phyloP scores from a whole-genome alignment of 768 basidiomycete species.

The Auriscalpium vulgare region DNA sequence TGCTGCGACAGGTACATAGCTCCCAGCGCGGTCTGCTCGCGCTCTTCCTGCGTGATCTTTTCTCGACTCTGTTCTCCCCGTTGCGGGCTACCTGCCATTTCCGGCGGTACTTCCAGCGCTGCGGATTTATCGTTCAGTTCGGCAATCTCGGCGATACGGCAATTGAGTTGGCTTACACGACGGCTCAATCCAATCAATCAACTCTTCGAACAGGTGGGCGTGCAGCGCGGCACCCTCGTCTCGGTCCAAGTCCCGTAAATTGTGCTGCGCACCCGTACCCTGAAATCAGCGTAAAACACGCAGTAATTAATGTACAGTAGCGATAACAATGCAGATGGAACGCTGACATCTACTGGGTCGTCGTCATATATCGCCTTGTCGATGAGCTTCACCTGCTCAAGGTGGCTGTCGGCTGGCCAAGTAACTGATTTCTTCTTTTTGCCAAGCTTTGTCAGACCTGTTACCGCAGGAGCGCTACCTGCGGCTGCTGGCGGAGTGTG shows the following conservation, averaged over 20 bases:
- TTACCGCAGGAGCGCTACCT: conserved; percentile 14
- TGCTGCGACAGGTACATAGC: conserved; percentile 69
- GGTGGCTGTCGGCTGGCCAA: conserved; percentile 68
- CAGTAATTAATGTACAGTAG: conserved; percentile 45
- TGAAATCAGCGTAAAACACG: conserved; percentile 36
- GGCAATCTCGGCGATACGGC: background rate
- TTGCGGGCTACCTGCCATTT: conserved; percentile 36
- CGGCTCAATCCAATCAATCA: conserved; percentile 81
- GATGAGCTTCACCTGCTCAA: conserved; percentile 72
- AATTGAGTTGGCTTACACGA: conserved; percentile 45
- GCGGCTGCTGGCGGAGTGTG: conserved; percentile 44
- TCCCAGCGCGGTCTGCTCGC: conserved; percentile 69
- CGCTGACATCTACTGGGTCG: conserved; percentile 80
- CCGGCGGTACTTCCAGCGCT: conserved; percentile 60
- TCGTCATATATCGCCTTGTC: conserved; percentile 86
- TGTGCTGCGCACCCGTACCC: conserved; percentile 66
- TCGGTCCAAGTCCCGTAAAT: conserved; percentile 78
- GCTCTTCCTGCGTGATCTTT: conserved; percentile 61
- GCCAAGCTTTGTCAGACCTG: conserved; percentile 28
- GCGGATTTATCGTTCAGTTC: conserved; percentile 20
- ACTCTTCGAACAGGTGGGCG: conserved; percentile 76
- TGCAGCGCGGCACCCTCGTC: conserved; percentile 83
- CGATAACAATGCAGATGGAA: conserved; percentile 29
- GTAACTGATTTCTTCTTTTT: conserved; percentile 73
- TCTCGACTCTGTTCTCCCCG: conserved; percentile 68